Evolutionary conservation across 768 basidiomycete genomes (phyloP), one percentile per base, ranked within the genome.

Genomic region (Suillus alpinus): DNA sequence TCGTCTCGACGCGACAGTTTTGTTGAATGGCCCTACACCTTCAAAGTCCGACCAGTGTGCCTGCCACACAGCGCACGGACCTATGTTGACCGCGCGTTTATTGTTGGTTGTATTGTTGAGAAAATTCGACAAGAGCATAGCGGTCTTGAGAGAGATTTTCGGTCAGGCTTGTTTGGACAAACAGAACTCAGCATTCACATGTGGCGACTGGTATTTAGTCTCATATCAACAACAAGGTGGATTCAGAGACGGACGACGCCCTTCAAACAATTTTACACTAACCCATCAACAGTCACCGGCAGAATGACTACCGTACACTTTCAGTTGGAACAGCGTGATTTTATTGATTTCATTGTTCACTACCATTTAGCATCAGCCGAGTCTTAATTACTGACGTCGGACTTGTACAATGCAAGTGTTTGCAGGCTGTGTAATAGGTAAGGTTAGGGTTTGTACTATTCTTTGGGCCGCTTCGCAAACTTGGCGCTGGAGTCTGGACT

Each of bases 1-100:
- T 72, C 73, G 72, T 73, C 73, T 74, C 70, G 74, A 74, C 72
- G 72, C 71, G 73, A 71, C 66, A 66, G 72, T 73, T 73, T 75
- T 73, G 72, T 73, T 75, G 72, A 65, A 73, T 74, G 72, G 63
- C 72, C 73, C 73, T 68, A 58, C 68, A 29, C 74, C 73, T 73
- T 73, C 74, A 73, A 73, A 73, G 73, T 73, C 73, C 73, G 73
- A 75, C 70, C 62, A 62, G 63, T 60, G 62, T 57, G 31, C 65
- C 59, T 71, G 66, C 63, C 63, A 71, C 64, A 65, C 74, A 66
- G 68, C 73, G 73, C 73, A 73, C 73, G 73, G 73, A 74, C 73
- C 73, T 71, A 64, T 66, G 64, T 59, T 64, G 67, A 59, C 68
- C 62, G 72, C 62, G 58, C 64, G 65, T 60, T 66, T 65, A 60